Percentiles rank a stretch among this genome's conserved stretches.
phyloP scores from a whole-genome alignment of 176 grass and related monocot species.

The Aegilops bicornis region DNA sequence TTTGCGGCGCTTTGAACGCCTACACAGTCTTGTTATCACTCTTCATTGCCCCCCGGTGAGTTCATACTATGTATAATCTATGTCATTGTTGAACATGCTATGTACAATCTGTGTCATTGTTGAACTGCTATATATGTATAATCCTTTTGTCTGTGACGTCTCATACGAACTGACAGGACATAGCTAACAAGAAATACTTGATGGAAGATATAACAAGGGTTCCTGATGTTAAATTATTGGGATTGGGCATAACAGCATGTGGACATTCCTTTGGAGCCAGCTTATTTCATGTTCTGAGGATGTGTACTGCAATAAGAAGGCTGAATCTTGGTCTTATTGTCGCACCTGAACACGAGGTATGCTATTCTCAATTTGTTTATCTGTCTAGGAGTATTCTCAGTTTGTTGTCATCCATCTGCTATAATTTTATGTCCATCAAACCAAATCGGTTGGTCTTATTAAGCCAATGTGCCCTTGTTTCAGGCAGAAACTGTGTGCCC shows the following conservation, averaged over 20 bases:
- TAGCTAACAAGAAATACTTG: neutral
- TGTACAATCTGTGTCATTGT: no score
- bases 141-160: neutral
- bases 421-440: neutral
- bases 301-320: conserved; percentile 13
- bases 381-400: no score
- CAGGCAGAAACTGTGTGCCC: conserved; percentile 1
- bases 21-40: neutral
- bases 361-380: neutral
- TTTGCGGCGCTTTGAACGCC: neutral
- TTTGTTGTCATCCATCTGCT: neutral
- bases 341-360: neutral
- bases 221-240: neutral
- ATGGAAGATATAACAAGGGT: conserved; percentile 27
- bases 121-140: neutral
- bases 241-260: neutral
- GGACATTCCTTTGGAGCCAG: conserved; percentile 14
- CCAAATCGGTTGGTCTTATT: neutral
- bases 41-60: neutral
- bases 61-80: no score
- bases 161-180: conserved; percentile 1
- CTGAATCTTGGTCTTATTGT: neutral
- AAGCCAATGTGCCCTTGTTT: neutral
- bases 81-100: neutral
- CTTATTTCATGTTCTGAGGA: conserved; percentile 11